These are phyloP conservation scores for Crinitomyces ghanaensis DNA, from an alignment of 805 yeast species.

Conservation along the genomic window DNA sequence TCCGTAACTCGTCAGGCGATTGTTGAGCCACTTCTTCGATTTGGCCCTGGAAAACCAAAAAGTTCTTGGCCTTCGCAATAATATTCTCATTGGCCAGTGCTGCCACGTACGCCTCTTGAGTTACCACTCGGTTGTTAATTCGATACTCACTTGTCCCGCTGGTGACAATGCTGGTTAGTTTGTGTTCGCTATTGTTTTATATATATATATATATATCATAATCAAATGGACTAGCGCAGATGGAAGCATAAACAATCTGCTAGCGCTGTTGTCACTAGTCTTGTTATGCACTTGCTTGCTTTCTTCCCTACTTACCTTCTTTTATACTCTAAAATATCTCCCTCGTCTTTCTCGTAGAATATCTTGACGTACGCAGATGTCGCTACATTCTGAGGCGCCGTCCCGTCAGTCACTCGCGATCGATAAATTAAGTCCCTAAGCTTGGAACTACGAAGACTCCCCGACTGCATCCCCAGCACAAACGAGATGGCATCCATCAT, in stretches of 20 bases:
- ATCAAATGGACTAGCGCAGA: no score
- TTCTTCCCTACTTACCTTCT: constrained; percentile 33
- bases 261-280: no score
- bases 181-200: no score
- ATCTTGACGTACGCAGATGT: constrained; percentile 67
- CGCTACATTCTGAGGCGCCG: no score
- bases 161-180: no score
- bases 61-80: constrained; percentile 78
- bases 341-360: constrained; percentile 50
- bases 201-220: no score
- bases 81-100: constrained; percentile 69
- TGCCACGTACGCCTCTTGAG: constrained; percentile 53
- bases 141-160: constrained; percentile 61
- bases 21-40: constrained; percentile 89
- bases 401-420: constrained; percentile 40
- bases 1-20: constrained; percentile 62
- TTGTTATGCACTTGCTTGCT: no score
- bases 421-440: constrained; percentile 73
- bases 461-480: constrained; percentile 73
- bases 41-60: constrained; percentile 93
- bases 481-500: constrained; percentile 97
- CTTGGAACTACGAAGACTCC: constrained; percentile 62
- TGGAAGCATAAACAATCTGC: no score
- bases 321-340: constrained; percentile 47
- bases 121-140: constrained; percentile 48